Evolutionary conservation across 371 early-diverging fungal genomes (phyloP).

Genomic region (Mucor velutinosus): DNA sequence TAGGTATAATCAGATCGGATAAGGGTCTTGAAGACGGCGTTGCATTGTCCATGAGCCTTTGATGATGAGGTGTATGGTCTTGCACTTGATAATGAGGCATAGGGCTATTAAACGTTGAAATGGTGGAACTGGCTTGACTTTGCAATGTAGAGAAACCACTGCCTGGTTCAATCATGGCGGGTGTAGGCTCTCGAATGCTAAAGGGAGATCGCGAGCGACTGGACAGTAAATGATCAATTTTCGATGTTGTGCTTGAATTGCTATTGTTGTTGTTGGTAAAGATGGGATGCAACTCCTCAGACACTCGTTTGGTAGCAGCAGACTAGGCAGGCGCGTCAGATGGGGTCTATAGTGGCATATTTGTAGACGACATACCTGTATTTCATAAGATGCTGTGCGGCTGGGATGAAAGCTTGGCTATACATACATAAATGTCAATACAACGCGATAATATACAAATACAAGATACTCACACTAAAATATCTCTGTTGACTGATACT

Average conservation of each 20-base stretch:
- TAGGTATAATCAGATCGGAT: slow-evolving; percentile 19
- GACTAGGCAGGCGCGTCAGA: not conserved
- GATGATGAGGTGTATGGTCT: not conserved
- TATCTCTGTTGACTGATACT: not conserved
- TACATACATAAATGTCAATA: too few relatives aligned
- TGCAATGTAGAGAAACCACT: slow-evolving; percentile 16
- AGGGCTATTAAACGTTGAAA: slow-evolving; percentile 11
- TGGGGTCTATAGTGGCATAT: not conserved
- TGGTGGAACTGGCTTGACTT: slow-evolving; percentile 16
- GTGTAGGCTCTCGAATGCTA: slow-evolving; percentile 12
- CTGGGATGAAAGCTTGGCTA: slow-evolving; percentile 26
- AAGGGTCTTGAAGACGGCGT: slow-evolving; percentile 1
- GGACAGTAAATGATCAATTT: not conserved
- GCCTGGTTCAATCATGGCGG: slow-evolving; percentile 17
- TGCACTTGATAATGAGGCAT: not conserved
- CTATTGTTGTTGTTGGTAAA: slow-evolving; percentile 4
- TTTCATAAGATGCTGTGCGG: slow-evolving; percentile 19
- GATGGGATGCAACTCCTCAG: not conserved
- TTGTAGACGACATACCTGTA: not conserved
- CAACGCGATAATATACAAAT: not conserved
- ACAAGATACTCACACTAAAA: slow-evolving; percentile 11
- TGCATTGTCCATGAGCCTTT: not conserved
- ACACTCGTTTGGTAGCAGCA: not conserved
- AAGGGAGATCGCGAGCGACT: slow-evolving; percentile 6
- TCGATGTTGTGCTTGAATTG: not conserved